Evolutionary conservation across 495 filamentous ascomycete species (phyloP).

Genomic region (Lindgomyces ingoldianus): DNA sequence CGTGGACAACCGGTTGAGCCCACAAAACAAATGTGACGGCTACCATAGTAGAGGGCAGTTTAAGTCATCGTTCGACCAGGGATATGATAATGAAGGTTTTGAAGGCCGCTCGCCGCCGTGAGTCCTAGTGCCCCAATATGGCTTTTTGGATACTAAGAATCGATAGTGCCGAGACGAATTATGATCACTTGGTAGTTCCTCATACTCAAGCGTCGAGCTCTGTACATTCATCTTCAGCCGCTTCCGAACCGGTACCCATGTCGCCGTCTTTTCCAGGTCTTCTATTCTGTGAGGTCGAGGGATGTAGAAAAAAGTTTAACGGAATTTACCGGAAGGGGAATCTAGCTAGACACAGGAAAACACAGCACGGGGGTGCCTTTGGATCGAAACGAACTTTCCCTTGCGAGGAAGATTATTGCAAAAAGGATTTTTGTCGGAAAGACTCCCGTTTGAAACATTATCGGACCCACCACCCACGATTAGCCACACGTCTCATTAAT

Average conservation of each 20-base stretch:
- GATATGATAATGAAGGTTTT: no score
- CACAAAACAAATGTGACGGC: no score
- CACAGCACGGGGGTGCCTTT: neutral
- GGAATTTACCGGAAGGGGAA: slow-evolving; percentile 1
- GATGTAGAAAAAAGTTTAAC: neutral
- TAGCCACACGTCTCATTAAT: no score
- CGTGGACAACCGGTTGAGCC: no score
- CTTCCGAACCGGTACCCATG: neutral
- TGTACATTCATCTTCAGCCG: neutral
- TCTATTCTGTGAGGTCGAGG: neutral
- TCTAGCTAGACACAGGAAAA: neutral
- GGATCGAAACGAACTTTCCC: neutral
- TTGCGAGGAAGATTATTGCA: no score
- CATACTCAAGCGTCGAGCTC: neutral
- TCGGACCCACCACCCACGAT: neutral
- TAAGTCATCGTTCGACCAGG: no score
- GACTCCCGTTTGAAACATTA: neutral
- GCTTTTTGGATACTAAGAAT: no score
- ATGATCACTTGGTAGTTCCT: neutral
- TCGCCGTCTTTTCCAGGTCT: neutral
- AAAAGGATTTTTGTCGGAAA: neutral
- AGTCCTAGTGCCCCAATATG: neutral
- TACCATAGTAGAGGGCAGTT: no score
- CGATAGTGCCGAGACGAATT: no score
- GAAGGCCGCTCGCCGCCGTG: no score